phyloP scores from a whole-genome alignment of 768 basidiomycete genomes.

The Albatrellus ellisii region DNA sequence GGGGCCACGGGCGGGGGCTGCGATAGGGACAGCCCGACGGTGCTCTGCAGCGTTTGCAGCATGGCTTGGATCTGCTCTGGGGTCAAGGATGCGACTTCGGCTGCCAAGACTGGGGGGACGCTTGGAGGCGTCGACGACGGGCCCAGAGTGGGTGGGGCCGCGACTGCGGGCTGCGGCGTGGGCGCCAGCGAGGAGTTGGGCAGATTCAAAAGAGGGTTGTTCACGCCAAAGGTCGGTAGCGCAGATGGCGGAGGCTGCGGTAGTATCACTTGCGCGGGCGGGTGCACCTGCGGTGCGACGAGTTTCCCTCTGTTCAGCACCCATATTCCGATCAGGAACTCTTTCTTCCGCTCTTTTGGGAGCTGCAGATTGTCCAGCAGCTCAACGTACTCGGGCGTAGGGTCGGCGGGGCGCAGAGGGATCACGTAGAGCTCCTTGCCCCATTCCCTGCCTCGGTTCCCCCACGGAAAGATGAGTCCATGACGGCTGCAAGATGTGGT shows the following conservation, averaged over 20 bases:
- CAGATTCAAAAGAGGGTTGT: not conserved
- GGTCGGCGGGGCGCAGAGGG: slow-evolving; percentile 50
- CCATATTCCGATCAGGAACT: slow-evolving; percentile 74
- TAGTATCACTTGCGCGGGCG: not conserved
- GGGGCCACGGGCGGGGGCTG: not conserved
- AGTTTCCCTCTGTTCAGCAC: slow-evolving; percentile 77
- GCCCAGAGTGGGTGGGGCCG: slow-evolving; percentile 15
- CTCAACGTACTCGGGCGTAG: slow-evolving; percentile 78
- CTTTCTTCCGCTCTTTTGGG: slow-evolving; percentile 44
- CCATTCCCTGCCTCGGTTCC: slow-evolving; percentile 54
- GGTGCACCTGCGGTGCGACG: slow-evolving; percentile 17
- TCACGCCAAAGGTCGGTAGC: not conserved
- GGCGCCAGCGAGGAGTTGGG: not conserved
- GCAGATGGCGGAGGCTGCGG: slow-evolving; percentile 2
- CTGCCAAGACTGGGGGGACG: slow-evolving; percentile 42
- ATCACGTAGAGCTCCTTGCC: slow-evolving; percentile 84
- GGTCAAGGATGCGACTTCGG: slow-evolving; percentile 60
- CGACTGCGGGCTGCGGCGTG: slow-evolving; percentile 9
- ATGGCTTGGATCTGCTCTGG: slow-evolving; percentile 67
- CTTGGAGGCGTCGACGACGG: slow-evolving; percentile 22
- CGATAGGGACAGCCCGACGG: slow-evolving; percentile 12
- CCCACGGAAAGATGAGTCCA: slow-evolving; percentile 82
- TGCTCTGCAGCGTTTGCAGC: slow-evolving; percentile 40
- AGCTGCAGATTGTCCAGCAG: slow-evolving; percentile 64
- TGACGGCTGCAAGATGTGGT: slow-evolving; percentile 45